Percentiles rank a stretch among this genome's conserved stretches.
Conservation (phyloP, 441 rosid genomes). For the Mallotus japonicus region DNA sequence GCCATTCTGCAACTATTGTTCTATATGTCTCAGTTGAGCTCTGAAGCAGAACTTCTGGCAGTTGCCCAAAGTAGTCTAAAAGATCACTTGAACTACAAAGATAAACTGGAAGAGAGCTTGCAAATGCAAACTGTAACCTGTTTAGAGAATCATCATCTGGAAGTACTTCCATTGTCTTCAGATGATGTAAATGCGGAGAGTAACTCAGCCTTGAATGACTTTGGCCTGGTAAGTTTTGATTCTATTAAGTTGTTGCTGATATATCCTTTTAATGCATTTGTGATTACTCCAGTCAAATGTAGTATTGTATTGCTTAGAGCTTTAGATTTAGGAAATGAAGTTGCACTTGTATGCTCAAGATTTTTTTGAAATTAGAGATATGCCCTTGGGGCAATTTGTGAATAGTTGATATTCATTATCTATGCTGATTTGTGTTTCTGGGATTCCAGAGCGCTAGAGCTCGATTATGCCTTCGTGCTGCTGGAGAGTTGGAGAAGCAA, state of each 20-base stretch:
- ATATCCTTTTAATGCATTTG: not conserved
- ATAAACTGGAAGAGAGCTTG: slow-evolving; percentile 35
- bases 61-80: slow-evolving; percentile 42
- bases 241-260: not conserved
- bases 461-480: slow-evolving; percentile 55
- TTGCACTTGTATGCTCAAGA: not conserved
- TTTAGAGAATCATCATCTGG: slow-evolving; percentile 34
- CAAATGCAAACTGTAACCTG: slow-evolving; percentile 20
- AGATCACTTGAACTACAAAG: slow-evolving; percentile 46
- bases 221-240: slow-evolving; percentile 56
- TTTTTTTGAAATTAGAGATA: not conserved
- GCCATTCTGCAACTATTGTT: slow-evolving; percentile 70
- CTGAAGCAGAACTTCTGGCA: slow-evolving; percentile 29
- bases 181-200: slow-evolving; percentile 23
- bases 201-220: slow-evolving; percentile 38
- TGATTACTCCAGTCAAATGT: not conserved
- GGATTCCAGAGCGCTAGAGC: slow-evolving; percentile 57
- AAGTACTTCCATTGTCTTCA: slow-evolving; percentile 35
- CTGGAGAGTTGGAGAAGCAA: slow-evolving; percentile 57
- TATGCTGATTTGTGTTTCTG: slow-evolving; percentile 6
- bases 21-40: slow-evolving; percentile 50
- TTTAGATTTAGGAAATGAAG: not conserved
- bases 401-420: not conserved
- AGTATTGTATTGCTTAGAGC: not conserved
- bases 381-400: not conserved